These are phyloP conservation scores for Xylaria nigripes DNA, from an alignment of 495 filamentous ascomycete genomes.

Conservation along the genomic window DNA sequence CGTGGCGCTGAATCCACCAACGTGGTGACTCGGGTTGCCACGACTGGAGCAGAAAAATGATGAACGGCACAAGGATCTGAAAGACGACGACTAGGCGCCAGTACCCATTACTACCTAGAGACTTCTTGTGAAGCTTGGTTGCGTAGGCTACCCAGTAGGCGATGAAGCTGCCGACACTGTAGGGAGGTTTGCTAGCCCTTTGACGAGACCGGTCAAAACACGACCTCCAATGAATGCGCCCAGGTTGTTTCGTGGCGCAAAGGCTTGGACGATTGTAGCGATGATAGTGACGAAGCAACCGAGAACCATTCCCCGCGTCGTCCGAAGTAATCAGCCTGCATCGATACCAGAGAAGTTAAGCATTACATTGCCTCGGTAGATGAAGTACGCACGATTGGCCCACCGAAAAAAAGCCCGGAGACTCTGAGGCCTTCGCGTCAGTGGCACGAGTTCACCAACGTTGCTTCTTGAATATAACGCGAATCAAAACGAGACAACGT, in stretches of 20 bases:
- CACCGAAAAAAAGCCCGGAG: constrained; percentile 53
- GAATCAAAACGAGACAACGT: not conserved
- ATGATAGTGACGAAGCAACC: constrained; percentile 51
- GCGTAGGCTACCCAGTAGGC: constrained; percentile 53
- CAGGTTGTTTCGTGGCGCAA: constrained; percentile 45
- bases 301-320: constrained; percentile 50
- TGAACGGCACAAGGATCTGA: constrained; percentile 47
- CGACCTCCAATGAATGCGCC: constrained; percentile 54
- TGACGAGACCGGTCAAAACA: constrained; percentile 55
- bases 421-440: constrained; percentile 21
- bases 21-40: constrained; percentile 52
- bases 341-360: not conserved
- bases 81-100: constrained; percentile 57
- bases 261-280: constrained; percentile 56
- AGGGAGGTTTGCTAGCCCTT: constrained; percentile 60
- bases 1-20: constrained; percentile 49
- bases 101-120: constrained; percentile 52
- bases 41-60: constrained; percentile 46
- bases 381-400: constrained; percentile 31
- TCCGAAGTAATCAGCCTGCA: constrained; percentile 47
- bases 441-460: no score
- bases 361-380: not conserved
- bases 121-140: constrained; percentile 41
- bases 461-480: no score
- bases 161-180: constrained; percentile 55